Evolutionary conservation across 1,139 yeast species (phyloP), one percentile per base, ranked within the genome.

Genomic region (Meyerozyma sp.): DNA sequence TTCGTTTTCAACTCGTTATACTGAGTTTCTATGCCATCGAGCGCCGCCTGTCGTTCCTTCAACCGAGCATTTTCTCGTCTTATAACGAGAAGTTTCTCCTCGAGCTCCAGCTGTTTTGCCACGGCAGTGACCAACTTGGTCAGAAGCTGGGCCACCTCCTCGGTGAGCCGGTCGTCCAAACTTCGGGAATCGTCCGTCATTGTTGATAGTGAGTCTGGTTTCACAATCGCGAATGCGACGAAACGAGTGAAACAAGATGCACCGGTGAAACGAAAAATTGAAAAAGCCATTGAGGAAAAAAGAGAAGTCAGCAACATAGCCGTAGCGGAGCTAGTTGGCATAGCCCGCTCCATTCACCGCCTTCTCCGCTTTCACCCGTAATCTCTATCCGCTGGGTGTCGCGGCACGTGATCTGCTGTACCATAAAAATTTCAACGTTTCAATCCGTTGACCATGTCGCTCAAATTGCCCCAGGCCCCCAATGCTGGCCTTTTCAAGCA

Each of bases 401-500:
- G 28, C 4, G 28, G 28, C 28, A 27, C 34, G 34, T 30, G 34
- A 30, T 5, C 34, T 8, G 20, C 20, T 11, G 10, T 13, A 4
- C 16, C 20, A 13, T 8, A 30, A 30, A 30, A 30, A n/a, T 30
- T 30, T 13, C 34, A 30, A 13, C 34, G 16, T 13, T 10, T 27
- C 29, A 21, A 5, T 30, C 20, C 27, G 29, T 42, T 36, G 37
- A 46, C 40, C 40, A 91, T 91, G 97, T 88, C 97, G 42, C 75
- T 93, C 51, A 86, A 88, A 67, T 73, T 93, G 50, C 98, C 98
- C 40, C 84, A 82, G 57, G 96, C 95, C 46, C 98, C 98, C 42
- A 88, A 88, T 54, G 77, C 96, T 36, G 96, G 96, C 50, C 77
- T 93, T 41, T 93, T 93, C 73, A 94, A 93, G 63, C 96, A 88